Conservation (phyloP, 495 filamentous ascomycete genomes). For the Cenococcum geophilum region DNA sequence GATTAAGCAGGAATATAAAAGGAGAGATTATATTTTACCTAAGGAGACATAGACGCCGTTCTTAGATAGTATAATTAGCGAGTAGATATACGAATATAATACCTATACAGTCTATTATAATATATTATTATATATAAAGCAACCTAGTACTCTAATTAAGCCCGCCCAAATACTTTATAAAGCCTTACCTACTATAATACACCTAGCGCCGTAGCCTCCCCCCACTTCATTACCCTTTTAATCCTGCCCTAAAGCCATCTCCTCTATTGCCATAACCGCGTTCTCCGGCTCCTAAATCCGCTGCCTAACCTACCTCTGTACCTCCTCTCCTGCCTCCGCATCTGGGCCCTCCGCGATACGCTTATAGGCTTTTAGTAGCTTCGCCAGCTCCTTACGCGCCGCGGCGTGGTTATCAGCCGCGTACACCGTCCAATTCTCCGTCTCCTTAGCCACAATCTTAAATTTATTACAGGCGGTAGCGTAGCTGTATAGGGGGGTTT, state of each 20-base stretch:
- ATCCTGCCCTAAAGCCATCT: constrained; percentile 38
- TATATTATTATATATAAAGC: no score
- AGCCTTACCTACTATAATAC: no score
- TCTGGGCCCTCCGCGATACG: constrained; percentile 36
- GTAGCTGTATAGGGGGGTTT: constrained; percentile 30
- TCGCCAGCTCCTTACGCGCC: constrained; percentile 47
- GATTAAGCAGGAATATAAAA: constrained; percentile 51
- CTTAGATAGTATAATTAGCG: no score
- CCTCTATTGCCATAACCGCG: constrained; percentile 47
- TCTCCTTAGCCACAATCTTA: constrained; percentile 53
- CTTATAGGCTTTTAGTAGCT: constrained; percentile 45
- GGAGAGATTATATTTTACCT: background rate
- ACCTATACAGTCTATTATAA: no score
- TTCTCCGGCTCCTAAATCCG: constrained; percentile 50
- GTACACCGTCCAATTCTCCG: constrained; percentile 49
- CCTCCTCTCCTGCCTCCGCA: constrained; percentile 42
- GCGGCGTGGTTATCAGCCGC: constrained; percentile 49
- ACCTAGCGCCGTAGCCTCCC: no score
- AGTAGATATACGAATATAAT: no score
- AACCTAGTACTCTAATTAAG: no score
- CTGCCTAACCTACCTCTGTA: constrained; percentile 45
- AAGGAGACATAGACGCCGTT: background rate
- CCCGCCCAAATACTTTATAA: no score
- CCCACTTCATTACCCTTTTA: constrained; percentile 2
- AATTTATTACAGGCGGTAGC: constrained; percentile 50